These are phyloP conservation scores for Escovopsis sp. DNA, from an alignment of 2,329 filamentous ascomycete species.

Conservation along the genomic window DNA sequence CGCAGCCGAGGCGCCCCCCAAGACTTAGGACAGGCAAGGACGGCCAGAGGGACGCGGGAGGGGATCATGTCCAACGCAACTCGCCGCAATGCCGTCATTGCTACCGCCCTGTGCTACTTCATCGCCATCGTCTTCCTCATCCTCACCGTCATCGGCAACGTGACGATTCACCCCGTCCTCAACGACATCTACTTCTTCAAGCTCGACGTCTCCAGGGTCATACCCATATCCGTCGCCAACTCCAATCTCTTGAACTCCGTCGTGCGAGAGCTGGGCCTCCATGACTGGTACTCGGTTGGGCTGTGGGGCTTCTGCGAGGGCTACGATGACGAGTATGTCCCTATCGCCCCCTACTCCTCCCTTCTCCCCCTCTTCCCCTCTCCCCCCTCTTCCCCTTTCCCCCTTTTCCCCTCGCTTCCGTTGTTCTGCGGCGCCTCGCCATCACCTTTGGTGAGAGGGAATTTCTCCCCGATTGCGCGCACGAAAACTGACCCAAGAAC, in stretches of 20 bases:
- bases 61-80: neutral
- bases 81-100: slow-evolving; percentile 45
- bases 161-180: slow-evolving; percentile 43
- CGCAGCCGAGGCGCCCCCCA: no score
- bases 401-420: no score
- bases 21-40: no score
- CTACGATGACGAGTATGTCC: slow-evolving; percentile 46
- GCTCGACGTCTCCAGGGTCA: slow-evolving; percentile 68
- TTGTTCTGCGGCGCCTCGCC: no score
- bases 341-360: slow-evolving; percentile 9
- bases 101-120: slow-evolving; percentile 56
- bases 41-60: no score
- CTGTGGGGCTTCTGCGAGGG: slow-evolving; percentile 90
- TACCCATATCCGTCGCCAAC: slow-evolving; percentile 57
- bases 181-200: slow-evolving; percentile 69
- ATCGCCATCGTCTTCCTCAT: slow-evolving; percentile 65
- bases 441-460: no score
- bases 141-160: slow-evolving; percentile 65
- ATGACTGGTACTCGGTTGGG: slow-evolving; percentile 89
- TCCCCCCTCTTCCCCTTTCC: neutral
- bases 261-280: slow-evolving; percentile 68
- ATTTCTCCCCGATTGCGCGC: no score
- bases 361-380: no score
- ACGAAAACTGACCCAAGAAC: neutral
- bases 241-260: slow-evolving; percentile 71